Conservation (phyloP, 345 rosid species). For the Eucalyptus guilfoylei region DNA sequence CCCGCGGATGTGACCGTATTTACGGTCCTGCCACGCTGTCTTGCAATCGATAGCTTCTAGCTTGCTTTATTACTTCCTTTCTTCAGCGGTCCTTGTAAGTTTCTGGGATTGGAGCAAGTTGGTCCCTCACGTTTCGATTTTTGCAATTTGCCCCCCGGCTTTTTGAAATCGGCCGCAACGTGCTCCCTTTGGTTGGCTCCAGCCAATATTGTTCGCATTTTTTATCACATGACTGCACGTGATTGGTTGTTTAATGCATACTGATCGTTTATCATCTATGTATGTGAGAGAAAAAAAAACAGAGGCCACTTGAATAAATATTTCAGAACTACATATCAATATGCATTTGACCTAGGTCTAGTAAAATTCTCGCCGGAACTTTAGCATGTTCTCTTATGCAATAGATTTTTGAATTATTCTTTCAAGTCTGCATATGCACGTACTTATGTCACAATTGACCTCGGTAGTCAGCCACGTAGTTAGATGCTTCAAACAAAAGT, state of each 20-base stretch:
- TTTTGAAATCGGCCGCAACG: not conserved
- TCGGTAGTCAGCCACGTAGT: not conserved
- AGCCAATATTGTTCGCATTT: not conserved
- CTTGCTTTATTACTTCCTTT: not conserved
- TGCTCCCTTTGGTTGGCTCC: not conserved
- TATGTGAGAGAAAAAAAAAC: not conserved
- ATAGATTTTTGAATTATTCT: not conserved
- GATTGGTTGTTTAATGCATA: not conserved
- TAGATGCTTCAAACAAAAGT: not conserved
- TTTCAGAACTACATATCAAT: not conserved
- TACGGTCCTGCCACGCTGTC: not conserved
- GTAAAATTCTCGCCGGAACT: not conserved
- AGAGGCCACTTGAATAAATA: accelerated
- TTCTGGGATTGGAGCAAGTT: not conserved
- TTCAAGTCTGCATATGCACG: not conserved
- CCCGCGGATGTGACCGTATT: not conserved
- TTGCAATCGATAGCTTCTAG: not conserved
- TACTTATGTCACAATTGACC: not conserved
- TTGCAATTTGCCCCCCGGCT: not conserved
- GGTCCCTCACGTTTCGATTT: not conserved
- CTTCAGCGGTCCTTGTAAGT: accelerated
- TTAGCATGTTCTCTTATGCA: not conserved
- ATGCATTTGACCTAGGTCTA: accelerated
- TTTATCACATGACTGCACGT: not conserved
- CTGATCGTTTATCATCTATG: not conserved